phyloP scores from a whole-genome alignment of 192 early-diverging fungal species.

The Diversispora epigaea region DNA sequence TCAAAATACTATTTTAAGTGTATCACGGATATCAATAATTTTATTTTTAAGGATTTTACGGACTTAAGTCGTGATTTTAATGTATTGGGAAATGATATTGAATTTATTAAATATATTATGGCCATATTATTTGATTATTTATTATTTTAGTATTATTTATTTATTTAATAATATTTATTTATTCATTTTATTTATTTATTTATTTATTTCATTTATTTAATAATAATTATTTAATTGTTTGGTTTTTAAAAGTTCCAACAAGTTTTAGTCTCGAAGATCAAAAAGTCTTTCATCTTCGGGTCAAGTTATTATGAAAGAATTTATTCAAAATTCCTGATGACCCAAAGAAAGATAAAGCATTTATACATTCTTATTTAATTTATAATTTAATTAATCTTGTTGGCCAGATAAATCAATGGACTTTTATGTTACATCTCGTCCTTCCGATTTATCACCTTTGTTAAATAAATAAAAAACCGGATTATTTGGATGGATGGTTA shows the following conservation, averaged over 20 bases:
- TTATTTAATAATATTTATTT: too few species aligned
- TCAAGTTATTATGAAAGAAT: conserved; percentile 34
- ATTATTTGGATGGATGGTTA: conserved; percentile 31
- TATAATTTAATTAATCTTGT: background rate
- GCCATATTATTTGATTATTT: too few species aligned
- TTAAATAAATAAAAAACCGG: background rate
- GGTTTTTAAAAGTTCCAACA: background rate
- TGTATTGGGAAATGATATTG: conserved; percentile 39
- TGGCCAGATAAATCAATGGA: conserved; percentile 38
- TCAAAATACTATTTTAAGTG: conserved; percentile 32
- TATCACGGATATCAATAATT: conserved; percentile 39
- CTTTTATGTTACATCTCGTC: conserved; percentile 16
- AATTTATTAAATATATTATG: conserved; percentile 52
- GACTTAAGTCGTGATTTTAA: conserved; percentile 13
- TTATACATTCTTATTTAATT: background rate
- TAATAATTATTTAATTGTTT: background rate
- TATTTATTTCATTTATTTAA: too few species aligned
- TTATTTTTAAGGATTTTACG: conserved; percentile 36
- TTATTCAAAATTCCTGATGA: conserved; percentile 21
- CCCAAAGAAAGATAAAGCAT: conserved; percentile 31
- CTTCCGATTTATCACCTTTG: background rate
- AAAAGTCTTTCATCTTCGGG: conserved; percentile 22
- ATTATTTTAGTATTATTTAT: conserved; percentile 12
- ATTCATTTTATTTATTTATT: too few species aligned
- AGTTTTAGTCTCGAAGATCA: conserved; percentile 10